These are phyloP conservation scores for Coniochaeta sp. DNA, from an alignment of 2,329 filamentous ascomycete species.

Conservation along the genomic window DNA sequence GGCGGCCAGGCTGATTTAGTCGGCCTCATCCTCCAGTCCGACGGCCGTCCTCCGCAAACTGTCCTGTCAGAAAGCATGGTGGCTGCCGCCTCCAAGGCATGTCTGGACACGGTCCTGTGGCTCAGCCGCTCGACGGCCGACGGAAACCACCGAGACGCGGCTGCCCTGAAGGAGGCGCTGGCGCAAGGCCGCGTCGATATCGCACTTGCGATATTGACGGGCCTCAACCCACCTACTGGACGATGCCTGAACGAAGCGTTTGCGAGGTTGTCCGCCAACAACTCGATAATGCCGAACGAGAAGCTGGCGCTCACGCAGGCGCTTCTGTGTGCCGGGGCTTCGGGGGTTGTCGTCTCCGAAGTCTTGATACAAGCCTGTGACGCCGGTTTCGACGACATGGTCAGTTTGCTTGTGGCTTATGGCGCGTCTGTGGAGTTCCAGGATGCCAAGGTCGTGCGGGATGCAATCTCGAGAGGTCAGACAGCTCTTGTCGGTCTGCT, in stretches of 20 bases:
- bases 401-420: slow-evolving; percentile 43
- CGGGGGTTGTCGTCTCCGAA: slow-evolving; percentile 40
- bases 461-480: slow-evolving; percentile 38
- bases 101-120: slow-evolving; percentile 40
- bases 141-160: slow-evolving; percentile 41
- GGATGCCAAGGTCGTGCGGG: slow-evolving; percentile 40
- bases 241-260: slow-evolving; percentile 45
- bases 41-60: slow-evolving; percentile 34
- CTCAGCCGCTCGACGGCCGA: slow-evolving; percentile 47
- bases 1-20: slow-evolving; percentile 40
- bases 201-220: slow-evolving; percentile 46
- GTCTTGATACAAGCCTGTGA: slow-evolving; percentile 42
- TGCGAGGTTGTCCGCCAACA: slow-evolving; percentile 34
- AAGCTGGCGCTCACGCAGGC: slow-evolving; percentile 48
- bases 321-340: slow-evolving; percentile 50
- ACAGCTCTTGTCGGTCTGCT: slow-evolving; percentile 39
- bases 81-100: slow-evolving; percentile 40
- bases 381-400: slow-evolving; percentile 46
- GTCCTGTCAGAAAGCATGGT: slow-evolving; percentile 44
- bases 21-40: slow-evolving; percentile 40
- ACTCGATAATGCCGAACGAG: slow-evolving; percentile 37
- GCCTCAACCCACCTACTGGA: slow-evolving; percentile 41
- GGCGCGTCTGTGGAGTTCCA: slow-evolving; percentile 49
- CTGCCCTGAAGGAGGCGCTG: slow-evolving; percentile 45
- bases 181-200: slow-evolving; percentile 44